Base-by-base conservation (phyloP, 1,139 yeast species). In the Taphrina sp. region DNA sequence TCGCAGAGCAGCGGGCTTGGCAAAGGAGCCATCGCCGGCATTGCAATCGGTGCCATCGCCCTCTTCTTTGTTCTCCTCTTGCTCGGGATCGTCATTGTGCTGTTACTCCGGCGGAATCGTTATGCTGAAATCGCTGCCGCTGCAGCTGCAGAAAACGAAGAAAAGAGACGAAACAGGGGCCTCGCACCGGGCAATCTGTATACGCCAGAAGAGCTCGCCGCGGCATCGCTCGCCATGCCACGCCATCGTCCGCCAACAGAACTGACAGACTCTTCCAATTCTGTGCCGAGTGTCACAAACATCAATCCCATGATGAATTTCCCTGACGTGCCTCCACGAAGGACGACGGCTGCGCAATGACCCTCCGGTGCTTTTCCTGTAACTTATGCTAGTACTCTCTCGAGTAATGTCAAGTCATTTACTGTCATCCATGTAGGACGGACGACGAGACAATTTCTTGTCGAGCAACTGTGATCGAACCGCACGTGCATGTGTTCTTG, bases 21-120 rank as follows among this genome's bases (percentile, higher is more conserved):
- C 22, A 8, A 37, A 5, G 53, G 53, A 5, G 44, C 53, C 4
- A 47, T 47, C 2, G 53, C 53, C 7, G 53, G 53, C 5, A 47
- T 47, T 17, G 53, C 35, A 29, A 47, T 47, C 16, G 53, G 53
- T 20, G 53, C 44, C 37, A 28, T 47, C 14, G 53, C 53, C n/a
- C 53, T 43, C 37, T 43, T 43, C 47, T 43, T 43, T 22, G 47
- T 31, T 16, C 47, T 43, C 3, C 19, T 43, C 3, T 14, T 43
- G 19, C 28, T 43, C 14, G 47, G 22, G n/a, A 23, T 31, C 38
- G 47, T 43, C 19, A 31, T 43, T 17, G 29, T 31, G 12, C 38
- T 43, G 16, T 14, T 43, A 10, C 26, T 31, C 17, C 37, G 47
- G 4, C 26, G 47, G 2, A 14, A 23, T 10, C 12, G 47, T 10